A percentile compares a stretch with the other conserved stretches of the same genome.
Evolutionary conservation across 2,329 filamentous ascomycete genomes (phyloP).

Genomic region (Drechslerella stenobrocha): DNA sequence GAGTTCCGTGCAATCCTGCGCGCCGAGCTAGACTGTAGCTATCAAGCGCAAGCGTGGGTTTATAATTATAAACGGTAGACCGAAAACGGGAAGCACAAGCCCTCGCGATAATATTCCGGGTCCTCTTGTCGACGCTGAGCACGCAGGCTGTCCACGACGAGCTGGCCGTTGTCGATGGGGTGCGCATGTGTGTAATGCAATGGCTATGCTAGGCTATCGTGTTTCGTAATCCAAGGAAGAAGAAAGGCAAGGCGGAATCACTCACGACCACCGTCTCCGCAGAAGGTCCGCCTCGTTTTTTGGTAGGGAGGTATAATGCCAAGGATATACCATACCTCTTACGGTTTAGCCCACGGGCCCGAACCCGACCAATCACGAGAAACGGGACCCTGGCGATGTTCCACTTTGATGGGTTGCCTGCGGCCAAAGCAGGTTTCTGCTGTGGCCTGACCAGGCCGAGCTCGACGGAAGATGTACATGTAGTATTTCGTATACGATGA

Average conservation of each 20-base stretch:
- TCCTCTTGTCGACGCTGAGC: slow-evolving; percentile 9
- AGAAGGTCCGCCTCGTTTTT: slow-evolving; percentile 46
- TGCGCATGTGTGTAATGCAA: neutral
- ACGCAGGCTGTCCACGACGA: neutral
- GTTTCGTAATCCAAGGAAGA: slow-evolving; percentile 39
- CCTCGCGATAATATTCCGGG: slow-evolving; percentile 46
- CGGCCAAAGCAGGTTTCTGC: slow-evolving; percentile 46
- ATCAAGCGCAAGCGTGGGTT: too few relatives aligned
- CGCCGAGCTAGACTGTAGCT: too few relatives aligned
- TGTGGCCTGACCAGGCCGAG: slow-evolving; percentile 48
- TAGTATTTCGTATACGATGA: neutral
- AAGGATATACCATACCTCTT: slow-evolving; percentile 32
- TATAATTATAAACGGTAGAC: too few relatives aligned
- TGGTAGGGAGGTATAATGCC: slow-evolving; percentile 5
- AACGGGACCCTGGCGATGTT: slow-evolving; percentile 26
- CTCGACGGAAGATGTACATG: too few relatives aligned
- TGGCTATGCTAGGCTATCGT: slow-evolving; percentile 37
- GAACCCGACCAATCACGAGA: slow-evolving; percentile 23
- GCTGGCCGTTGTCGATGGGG: neutral
- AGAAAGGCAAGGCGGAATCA: slow-evolving; percentile 32
- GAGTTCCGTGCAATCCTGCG: too few relatives aligned
- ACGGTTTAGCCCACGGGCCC: slow-evolving; percentile 6
- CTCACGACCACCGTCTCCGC: slow-evolving; percentile 32
- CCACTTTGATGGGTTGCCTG: slow-evolving; percentile 39
- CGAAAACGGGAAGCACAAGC: slow-evolving; percentile 18